Evolutionary conservation across 192 early-diverging fungal species (phyloP), one percentile per base, ranked within the genome.

Genomic region (Coemansia sp.): DNA sequence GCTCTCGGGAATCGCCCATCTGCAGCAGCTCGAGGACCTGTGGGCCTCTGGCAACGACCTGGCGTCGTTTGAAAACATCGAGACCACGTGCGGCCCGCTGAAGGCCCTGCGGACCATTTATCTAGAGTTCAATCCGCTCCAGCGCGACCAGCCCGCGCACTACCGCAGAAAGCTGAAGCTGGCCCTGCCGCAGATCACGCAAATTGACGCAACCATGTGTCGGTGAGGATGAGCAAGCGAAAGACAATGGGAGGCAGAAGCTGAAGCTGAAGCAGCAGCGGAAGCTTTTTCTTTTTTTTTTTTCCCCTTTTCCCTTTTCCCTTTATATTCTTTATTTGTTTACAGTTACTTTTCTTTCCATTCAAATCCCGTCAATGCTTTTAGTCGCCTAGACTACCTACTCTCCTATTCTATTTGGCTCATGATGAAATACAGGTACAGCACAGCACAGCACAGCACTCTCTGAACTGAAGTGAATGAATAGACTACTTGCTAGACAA

Each of bases 61-160:
- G 37, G 81, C 85, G 25, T 86, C 87, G 6, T 93, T 92, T 56
- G 87, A 88, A 17, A 86, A 92, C 53, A 70, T 99, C 33, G 87
- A 94, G 63, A 29, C 55, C 1, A 83, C 92, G 74, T 97, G 55
- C 47, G 79, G 68, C 2, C 57, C 75, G 20, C 84, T 88, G 40
- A 45, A 57, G 23, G 72, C 89, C 2, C 84, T 93, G 60, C 73
- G 85, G 17, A 98, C 96, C 0, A 88, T 98, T 6, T 99, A 99
- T 70, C 81, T 98, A 30, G 97, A 99, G 74, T 90, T 92, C 45
- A 99, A 98, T 70, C 97, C 96, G 3, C 60, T 99, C 59, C 91
- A 99, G 73, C 81, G 65, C n/a, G 70, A 82, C 5, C 84, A 87
- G 56, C 81, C 84, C 2, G 83, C 91, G 0, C 90, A 85, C 13